Base-by-base conservation (phyloP, 2,329 filamentous ascomycete species). In the Neonectria neomacrospora region DNA sequence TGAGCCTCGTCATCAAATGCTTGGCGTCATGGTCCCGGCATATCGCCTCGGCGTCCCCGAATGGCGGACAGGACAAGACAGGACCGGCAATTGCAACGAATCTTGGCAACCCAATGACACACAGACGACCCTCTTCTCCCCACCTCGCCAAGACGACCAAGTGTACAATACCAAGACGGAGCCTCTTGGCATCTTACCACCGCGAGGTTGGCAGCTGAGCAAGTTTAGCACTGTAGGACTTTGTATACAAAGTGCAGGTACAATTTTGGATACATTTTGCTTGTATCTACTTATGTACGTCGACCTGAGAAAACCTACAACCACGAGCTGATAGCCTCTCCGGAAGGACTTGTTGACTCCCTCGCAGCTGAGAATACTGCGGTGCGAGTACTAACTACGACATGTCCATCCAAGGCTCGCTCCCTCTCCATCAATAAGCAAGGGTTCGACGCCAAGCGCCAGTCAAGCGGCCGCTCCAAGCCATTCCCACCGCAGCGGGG, bases 401-500 rank as follows among this genome's bases (percentile, higher is more conserved):
- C 18, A 22, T 44, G 41, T 44, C 41, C 48, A 30, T 12, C 32
- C 45, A 50, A 50, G 28, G 47, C n/a, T n/a, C n/a, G n/a, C n/a
- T n/a, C n/a, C n/a, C 55, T 26, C 32, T 9, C 22, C 20, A 18
- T 20, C 23, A 53, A 52, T 28, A 16, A 37, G 45, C 52, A 44
- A 45, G 61, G 57, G 59, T 55, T 50, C 30, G 50, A 58, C 58
- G 57, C 62, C 61, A 68, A 65, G 68, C 58, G 54, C 67, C 64
- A 71, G 59, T 67, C 60, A 67, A 42, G 55, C 51, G 54, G 20
- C 45, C 58, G 47, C 62, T 57, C 64, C 65, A 63, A 57, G 51
- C 63, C 63, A 64, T 67, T 63, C 52, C 58, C 20, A n/a, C n/a
- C 37, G n/a, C 22, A 37, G 70, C 66, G 70, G 70, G 63, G 59